These are phyloP conservation scores for Camelina neglecta DNA, from an alignment of 345 rosid genomes.

Conservation along the genomic window DNA sequence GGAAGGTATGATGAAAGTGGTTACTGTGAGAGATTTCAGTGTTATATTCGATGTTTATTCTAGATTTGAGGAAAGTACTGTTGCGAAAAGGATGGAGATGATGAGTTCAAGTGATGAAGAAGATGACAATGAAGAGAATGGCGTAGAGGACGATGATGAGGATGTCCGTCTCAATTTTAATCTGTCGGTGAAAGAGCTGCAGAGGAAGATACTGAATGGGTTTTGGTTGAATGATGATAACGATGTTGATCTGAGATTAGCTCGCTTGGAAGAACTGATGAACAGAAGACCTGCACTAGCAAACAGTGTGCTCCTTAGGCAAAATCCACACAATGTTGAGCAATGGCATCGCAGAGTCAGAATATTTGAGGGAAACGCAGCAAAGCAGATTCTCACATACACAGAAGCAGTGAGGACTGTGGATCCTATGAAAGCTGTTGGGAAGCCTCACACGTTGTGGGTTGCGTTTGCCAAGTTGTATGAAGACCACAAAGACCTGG, in stretches of 20 bases:
- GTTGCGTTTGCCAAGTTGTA: constrained; percentile 90
- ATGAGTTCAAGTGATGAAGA: constrained; percentile 70
- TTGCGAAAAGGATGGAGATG: constrained; percentile 69
- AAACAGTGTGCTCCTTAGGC: constrained; percentile 89
- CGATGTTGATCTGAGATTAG: constrained; percentile 84
- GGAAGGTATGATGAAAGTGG: constrained; percentile 95
- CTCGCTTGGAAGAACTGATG: constrained; percentile 78
- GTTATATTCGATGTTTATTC: constrained; percentile 90
- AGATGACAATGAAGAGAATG: constrained; percentile 58
- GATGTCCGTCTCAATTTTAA: constrained; percentile 69
- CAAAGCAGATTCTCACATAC: constrained; percentile 86
- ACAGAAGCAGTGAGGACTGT: constrained; percentile 97
- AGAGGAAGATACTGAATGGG: constrained; percentile 77
- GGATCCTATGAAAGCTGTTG: constrained; percentile 96
- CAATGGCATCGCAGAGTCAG: constrained; percentile 97
- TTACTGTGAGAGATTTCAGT: constrained; percentile 91
- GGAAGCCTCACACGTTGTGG: constrained; percentile 97
- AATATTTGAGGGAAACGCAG: constrained; percentile 88
- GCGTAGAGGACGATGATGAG: constrained; percentile 59
- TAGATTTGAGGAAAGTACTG: constrained; percentile 82
- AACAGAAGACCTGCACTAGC: constrained; percentile 90
- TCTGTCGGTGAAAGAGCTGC: constrained; percentile 61
- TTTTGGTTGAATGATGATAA: constrained; percentile 91
- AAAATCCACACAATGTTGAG: constrained; percentile 98
- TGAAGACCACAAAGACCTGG: constrained; percentile 79